phyloP scores from a whole-genome alignment of 768 basidiomycete genomes.

The Harrya chromipes region DNA sequence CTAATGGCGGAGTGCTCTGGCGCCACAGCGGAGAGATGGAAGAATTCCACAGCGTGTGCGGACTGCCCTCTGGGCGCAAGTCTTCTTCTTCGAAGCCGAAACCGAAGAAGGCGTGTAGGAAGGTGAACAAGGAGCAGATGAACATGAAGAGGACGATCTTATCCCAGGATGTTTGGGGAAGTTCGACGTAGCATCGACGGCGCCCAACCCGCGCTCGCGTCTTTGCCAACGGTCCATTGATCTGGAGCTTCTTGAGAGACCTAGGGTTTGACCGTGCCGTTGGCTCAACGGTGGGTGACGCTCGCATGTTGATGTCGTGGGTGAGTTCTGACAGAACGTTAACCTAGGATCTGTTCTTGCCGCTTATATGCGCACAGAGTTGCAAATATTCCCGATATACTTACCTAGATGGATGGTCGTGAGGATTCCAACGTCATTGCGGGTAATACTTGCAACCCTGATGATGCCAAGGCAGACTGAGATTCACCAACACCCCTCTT shows the following conservation, averaged over 20 bases:
- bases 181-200: not conserved
- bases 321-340: not conserved
- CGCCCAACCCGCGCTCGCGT: not conserved
- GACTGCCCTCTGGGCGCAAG: not conserved
- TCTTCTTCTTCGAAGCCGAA: slow-evolving; percentile 10
- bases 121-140: slow-evolving; percentile 21
- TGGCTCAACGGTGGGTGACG: not conserved
- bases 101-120: slow-evolving; percentile 27
- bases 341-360: too few relatives aligned
- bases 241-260: not conserved
- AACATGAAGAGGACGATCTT: slow-evolving; percentile 23
- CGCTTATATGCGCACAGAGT: not conserved
- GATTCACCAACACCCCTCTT: too few relatives aligned
- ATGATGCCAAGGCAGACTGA: too few relatives aligned
- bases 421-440: too few relatives aligned
- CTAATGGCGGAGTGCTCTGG: not conserved
- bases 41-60: not conserved
- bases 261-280: not conserved
- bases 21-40: not conserved
- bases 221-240: not conserved
- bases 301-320: slow-evolving; percentile 16
- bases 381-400: not conserved
- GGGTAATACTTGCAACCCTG: too few relatives aligned
- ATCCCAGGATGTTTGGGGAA: slow-evolving; percentile 19
- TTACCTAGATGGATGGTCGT: too few relatives aligned